Evolutionary conservation across 2,329 filamentous ascomycete genomes (phyloP).

Genomic region (Neofusicoccum kwambonambiense): DNA sequence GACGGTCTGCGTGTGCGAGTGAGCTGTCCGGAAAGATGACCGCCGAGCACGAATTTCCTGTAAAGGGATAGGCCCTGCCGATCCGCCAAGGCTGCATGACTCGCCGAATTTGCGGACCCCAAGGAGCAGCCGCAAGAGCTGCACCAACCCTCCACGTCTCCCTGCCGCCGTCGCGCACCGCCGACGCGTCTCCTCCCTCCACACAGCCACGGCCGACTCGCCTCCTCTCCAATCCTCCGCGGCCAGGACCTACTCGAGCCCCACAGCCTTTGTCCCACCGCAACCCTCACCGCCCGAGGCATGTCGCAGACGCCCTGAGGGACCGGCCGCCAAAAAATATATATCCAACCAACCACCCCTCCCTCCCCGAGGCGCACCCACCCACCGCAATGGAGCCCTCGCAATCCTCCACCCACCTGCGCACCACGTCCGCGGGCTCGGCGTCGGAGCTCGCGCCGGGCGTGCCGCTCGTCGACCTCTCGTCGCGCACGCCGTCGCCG

Average conservation of each 20-base stretch:
- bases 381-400: constrained; percentile 20
- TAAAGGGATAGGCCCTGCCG: background rate
- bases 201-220: constrained; percentile 22
- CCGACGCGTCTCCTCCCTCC: constrained; percentile 26
- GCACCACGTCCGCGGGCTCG: constrained; percentile 34
- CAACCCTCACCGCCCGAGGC: background rate
- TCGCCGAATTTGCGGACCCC: background rate
- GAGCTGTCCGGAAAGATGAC: background rate
- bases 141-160: constrained; percentile 10
- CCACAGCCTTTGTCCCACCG: background rate
- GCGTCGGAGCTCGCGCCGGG: constrained; percentile 36
- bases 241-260: background rate
- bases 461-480: constrained; percentile 48
- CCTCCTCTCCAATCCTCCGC: too few species aligned
- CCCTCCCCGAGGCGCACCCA: background rate
- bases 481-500: constrained; percentile 42
- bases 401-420: constrained; percentile 37
- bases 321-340: background rate
- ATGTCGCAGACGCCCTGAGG: background rate
- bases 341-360: background rate
- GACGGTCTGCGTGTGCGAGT: too few species aligned
- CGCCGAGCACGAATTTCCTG: background rate
- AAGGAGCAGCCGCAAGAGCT: background rate
- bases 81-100: constrained; percentile 6
- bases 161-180: constrained; percentile 22